Percentiles rank a stretch among this genome's conserved stretches.
Conservation (phyloP, 2,329 filamentous ascomycete genomes). For the Ceratocystis huliohia region DNA sequence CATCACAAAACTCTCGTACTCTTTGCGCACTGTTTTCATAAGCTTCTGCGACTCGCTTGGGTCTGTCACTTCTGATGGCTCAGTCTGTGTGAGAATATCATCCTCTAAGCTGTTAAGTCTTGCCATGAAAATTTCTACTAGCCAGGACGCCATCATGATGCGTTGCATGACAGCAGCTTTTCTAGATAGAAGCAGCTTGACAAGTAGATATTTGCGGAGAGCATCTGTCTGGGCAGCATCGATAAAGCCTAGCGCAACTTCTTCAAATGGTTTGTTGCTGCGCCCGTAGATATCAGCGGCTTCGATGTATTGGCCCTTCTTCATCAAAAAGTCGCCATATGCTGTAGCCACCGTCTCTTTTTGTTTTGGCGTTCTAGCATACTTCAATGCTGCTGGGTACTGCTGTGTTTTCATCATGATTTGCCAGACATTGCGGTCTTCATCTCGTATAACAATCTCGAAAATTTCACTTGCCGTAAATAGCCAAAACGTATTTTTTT, state of each 20-base stretch:
- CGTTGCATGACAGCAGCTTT: conserved; percentile 82
- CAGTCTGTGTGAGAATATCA: conserved; percentile 78
- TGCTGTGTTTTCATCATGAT: conserved; percentile 78
- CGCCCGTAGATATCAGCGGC: conserved; percentile 84
- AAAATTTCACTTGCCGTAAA: conserved; percentile 87
- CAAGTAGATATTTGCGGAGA: conserved; percentile 73
- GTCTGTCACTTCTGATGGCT: conserved; percentile 51
- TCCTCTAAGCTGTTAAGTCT: conserved; percentile 92
- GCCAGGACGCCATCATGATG: conserved; percentile 89
- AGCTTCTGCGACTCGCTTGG: conserved; percentile 59
- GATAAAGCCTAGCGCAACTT: conserved; percentile 82
- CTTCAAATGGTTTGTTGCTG: conserved; percentile 93
- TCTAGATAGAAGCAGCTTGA: conserved; percentile 70
- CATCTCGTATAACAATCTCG: conserved; percentile 80
- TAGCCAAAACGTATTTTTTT: conserved; percentile 96
- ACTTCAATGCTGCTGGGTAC: conserved; percentile 77
- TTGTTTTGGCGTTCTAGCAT: conserved; percentile 66
- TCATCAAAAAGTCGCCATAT: conserved; percentile 76
- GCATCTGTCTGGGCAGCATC: conserved; percentile 85
- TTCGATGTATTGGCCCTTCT: conserved; percentile 69
- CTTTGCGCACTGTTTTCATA: conserved; percentile 55
- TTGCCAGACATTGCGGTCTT: conserved; percentile 87
- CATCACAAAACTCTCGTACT: conserved; percentile 78
- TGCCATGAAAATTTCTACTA: conserved; percentile 93
- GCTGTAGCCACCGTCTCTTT: conserved; percentile 85